Percentiles rank a stretch among this genome's conserved stretches.
These are phyloP conservation scores for Zoysia japonica DNA, from an alignment of 176 grass and related monocot genomes.

Conservation along the genomic window DNA sequence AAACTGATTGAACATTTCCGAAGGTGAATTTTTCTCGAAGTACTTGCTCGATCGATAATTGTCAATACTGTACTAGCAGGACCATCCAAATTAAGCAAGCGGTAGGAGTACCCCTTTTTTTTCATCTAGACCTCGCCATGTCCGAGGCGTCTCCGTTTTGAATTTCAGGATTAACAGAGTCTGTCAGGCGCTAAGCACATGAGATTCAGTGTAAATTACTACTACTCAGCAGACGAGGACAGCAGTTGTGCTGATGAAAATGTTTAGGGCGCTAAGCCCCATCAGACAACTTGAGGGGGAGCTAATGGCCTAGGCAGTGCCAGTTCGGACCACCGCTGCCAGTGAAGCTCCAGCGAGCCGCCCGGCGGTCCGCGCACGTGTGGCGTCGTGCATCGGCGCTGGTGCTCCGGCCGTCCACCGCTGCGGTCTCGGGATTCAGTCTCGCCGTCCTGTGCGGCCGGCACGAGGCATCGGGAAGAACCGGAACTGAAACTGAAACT, in stretches of 20 bases:
- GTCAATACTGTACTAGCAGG: not conserved
- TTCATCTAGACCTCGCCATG: conserved; percentile 22
- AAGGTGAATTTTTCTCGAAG: not conserved
- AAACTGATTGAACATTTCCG: not conserved
- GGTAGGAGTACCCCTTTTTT: not conserved
- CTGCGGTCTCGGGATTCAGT: conserved; percentile 43
- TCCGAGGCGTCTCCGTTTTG: conserved; percentile 30
- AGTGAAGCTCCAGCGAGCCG: conserved; percentile 44
- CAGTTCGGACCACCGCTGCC: conserved; percentile 37
- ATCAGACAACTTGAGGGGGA: conserved; percentile 38
- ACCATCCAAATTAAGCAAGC: not conserved
- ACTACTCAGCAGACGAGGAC: conserved; percentile 39
- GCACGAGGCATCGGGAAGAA: conserved; percentile 39
- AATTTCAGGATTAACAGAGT: conserved; percentile 21
- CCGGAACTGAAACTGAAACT: not conserved
- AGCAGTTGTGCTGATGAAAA: conserved; percentile 24
- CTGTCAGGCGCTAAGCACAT: conserved; percentile 54
- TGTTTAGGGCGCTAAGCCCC: conserved; percentile 25
- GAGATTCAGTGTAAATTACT: conserved; percentile 34
- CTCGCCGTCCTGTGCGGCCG: conserved; percentile 28
- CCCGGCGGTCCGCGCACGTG: conserved; percentile 27
- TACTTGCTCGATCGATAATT: not conserved
- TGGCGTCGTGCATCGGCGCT: not conserved
- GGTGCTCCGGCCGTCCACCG: conserved; percentile 31
- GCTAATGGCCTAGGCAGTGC: not conserved